These are phyloP conservation scores for Phyllosticta citrichinensis DNA, from an alignment of 2,329 filamentous ascomycete genomes.

Conservation along the genomic window DNA sequence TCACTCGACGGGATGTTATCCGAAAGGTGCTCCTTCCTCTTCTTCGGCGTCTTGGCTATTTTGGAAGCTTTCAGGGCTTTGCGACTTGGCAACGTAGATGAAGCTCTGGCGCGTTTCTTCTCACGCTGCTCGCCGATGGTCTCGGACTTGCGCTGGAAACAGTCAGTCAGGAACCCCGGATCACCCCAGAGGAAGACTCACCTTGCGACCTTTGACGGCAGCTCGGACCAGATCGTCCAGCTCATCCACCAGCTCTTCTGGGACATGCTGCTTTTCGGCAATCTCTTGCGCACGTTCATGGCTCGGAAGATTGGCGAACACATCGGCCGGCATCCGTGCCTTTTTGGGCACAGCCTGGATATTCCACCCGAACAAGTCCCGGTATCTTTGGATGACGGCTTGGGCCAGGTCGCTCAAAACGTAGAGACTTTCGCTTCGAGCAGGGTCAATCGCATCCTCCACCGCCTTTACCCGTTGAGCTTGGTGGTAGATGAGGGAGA, in stretches of 20 bases:
- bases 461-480: slow-evolving; percentile 90
- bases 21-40: slow-evolving; percentile 20
- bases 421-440: slow-evolving; percentile 62
- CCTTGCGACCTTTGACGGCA: slow-evolving; percentile 51
- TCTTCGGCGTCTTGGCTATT: slow-evolving; percentile 30
- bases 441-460: slow-evolving; percentile 55
- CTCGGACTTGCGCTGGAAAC: slow-evolving; percentile 14
- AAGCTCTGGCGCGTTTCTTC: slow-evolving; percentile 24
- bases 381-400: slow-evolving; percentile 71
- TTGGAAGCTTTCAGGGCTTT: slow-evolving; percentile 21
- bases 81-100: slow-evolving; percentile 24
- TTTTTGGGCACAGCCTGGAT: slow-evolving; percentile 77
- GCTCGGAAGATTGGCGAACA: slow-evolving; percentile 66
- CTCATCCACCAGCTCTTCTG: slow-evolving; percentile 61
- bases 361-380: slow-evolving; percentile 75
- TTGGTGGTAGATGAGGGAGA: slow-evolving; percentile 82
- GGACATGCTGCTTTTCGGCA: slow-evolving; percentile 74
- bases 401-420: slow-evolving; percentile 81
- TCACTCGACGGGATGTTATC: slow-evolving; percentile 29
- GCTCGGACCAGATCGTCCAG: slow-evolving; percentile 68
- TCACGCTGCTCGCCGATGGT: slow-evolving; percentile 20
- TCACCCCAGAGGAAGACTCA: not conserved
- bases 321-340: slow-evolving; percentile 65
- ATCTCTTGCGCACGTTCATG: slow-evolving; percentile 76
- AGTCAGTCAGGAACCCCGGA: slow-evolving; percentile 13